phyloP scores from a whole-genome alignment of 257 asterid genomes.

The Henckelia pumila region DNA sequence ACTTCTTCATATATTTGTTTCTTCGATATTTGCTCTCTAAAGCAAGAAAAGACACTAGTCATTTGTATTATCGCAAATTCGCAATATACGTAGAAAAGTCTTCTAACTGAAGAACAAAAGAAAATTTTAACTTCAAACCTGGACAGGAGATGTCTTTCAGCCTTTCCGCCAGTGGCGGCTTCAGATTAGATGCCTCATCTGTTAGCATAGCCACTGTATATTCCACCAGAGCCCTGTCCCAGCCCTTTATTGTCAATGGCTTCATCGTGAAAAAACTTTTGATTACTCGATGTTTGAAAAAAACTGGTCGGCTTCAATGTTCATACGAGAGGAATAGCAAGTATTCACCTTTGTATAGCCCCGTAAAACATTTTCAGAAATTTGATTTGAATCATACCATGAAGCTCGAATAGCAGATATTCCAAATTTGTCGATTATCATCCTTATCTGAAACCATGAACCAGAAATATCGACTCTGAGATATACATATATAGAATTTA shows the following conservation, averaged over 20 bases:
- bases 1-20: neutral
- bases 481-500: neutral
- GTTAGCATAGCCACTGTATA: constrained; percentile 73
- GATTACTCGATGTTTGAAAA: constrained; percentile 17
- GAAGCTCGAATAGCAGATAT: constrained; percentile 58
- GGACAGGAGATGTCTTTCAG: constrained; percentile 82
- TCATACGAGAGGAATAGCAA: constrained; percentile 16
- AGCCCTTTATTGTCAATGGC: constrained; percentile 87
- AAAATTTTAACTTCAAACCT: constrained; percentile 40
- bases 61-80: constrained; percentile 3
- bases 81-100: neutral
- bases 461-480: neutral
- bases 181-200: constrained; percentile 48
- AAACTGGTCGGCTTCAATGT: neutral
- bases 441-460: constrained; percentile 61
- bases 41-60: neutral
- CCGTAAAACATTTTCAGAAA: constrained; percentile 69
- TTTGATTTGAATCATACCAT: constrained; percentile 82
- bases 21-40: neutral
- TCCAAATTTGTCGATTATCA: constrained; percentile 69
- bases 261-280: constrained; percentile 30
- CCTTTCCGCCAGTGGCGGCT: constrained; percentile 53
- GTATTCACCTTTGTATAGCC: constrained; percentile 84
- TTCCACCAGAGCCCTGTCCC: constrained; percentile 91
- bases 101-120: neutral